Evolutionary conservation across 768 basidiomycete species (phyloP).

Genomic region (Amanita pallidorosea): DNA sequence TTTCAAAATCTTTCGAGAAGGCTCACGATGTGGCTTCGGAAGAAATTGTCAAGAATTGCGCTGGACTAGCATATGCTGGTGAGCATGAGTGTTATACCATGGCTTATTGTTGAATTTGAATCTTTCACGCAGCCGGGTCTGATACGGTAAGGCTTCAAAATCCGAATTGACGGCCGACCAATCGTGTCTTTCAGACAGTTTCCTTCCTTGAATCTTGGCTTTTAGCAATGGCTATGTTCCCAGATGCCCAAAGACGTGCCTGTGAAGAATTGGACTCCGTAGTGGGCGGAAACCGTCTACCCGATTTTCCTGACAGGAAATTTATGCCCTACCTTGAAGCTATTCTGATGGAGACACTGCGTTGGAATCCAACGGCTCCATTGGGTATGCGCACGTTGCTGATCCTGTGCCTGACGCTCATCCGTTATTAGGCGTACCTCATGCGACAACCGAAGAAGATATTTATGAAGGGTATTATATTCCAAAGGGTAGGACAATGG

Average conservation of each 20-base stretch:
- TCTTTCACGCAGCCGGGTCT: slow-evolving; percentile 19
- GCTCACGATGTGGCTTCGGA: slow-evolving; percentile 11
- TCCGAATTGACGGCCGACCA: not conserved
- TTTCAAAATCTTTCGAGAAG: slow-evolving; percentile 16
- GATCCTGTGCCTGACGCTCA: not conserved
- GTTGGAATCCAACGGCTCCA: slow-evolving; percentile 29
- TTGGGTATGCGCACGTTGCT: slow-evolving; percentile 16
- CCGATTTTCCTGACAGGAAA: slow-evolving; percentile 27
- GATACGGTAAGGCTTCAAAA: slow-evolving; percentile 15
- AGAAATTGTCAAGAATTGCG: slow-evolving; percentile 28
- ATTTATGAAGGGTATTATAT: slow-evolving; percentile 16
- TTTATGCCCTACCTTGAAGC: slow-evolving; percentile 35
- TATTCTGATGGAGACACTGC: slow-evolving; percentile 27
- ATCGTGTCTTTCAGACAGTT: slow-evolving; percentile 12
- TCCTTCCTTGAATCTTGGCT: slow-evolving; percentile 4
- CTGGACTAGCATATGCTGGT: slow-evolving; percentile 31
- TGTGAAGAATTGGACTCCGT: slow-evolving; percentile 32
- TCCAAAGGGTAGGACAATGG: slow-evolving; percentile 12
- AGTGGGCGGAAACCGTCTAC: slow-evolving; percentile 26
- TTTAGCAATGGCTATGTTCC: slow-evolving; percentile 24
- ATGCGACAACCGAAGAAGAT: slow-evolving; percentile 22
- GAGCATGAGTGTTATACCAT: slow-evolving; percentile 3
- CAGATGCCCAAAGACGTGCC: slow-evolving; percentile 29
- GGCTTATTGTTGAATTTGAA: not conserved
- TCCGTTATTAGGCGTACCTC: slow-evolving; percentile 20